Conservation (phyloP, 176 grass and related monocot species). For the Oryza longistaminata region DNA sequence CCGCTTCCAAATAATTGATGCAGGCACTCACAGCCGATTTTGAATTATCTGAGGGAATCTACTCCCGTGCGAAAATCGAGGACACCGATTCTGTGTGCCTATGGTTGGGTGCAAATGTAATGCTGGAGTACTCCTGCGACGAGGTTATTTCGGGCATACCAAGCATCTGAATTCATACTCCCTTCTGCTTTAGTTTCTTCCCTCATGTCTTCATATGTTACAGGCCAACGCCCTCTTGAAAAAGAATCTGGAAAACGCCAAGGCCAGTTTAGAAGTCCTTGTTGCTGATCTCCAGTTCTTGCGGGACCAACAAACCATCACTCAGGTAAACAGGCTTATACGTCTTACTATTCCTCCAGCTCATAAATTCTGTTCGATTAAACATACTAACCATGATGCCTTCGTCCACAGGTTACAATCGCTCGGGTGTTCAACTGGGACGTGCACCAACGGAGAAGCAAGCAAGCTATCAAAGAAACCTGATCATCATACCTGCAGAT, state of each 20-base stretch:
- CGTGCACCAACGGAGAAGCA: conserved; percentile 91
- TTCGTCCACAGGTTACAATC: conserved; percentile 68
- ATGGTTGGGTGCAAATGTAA: conserved; percentile 98
- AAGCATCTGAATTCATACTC: background rate
- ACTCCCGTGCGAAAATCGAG: conserved; percentile 81
- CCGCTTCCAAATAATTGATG: conserved; percentile 22
- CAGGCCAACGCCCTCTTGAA: conserved; percentile 79
- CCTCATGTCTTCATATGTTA: conserved; percentile 28
- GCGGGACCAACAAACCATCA: conserved; percentile 94
- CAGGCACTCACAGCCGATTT: conserved; percentile 84
- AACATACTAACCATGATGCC: background rate
- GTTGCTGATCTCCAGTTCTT: conserved; percentile 90
- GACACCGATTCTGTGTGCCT: conserved; percentile 82
- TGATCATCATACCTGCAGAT: conserved; percentile 29
- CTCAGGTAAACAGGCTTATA: conserved; percentile 58
- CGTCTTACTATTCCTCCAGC: background rate
- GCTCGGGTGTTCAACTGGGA: conserved; percentile 99
- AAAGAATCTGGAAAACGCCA: conserved; percentile 96
- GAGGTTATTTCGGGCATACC: conserved; percentile 59
- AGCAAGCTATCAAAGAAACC: conserved; percentile 59
- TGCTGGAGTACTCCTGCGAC: conserved; percentile 85
- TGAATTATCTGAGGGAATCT: conserved; percentile 95
- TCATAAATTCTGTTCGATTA: background rate
- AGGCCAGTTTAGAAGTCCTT: conserved; percentile 92
- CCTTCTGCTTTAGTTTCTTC: background rate